These are phyloP conservation scores for Ploettnerulaceae sp. DNA, from an alignment of 2,329 filamentous ascomycete genomes.

Conservation along the genomic window DNA sequence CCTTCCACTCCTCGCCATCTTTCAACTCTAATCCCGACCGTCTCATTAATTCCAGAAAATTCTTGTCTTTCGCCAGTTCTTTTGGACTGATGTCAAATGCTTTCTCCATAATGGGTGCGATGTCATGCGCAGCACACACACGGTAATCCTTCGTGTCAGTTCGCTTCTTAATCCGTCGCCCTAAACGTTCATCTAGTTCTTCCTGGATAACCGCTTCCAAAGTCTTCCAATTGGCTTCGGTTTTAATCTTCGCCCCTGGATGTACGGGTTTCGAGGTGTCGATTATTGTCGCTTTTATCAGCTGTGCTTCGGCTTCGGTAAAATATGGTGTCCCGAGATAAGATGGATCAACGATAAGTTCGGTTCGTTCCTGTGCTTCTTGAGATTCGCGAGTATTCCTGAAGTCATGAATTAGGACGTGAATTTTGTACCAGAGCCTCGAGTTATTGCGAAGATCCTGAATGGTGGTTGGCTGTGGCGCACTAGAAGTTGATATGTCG, in stretches of 20 bases:
- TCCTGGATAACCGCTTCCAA: conserved; percentile 21
- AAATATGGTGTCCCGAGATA: conserved; percentile 17
- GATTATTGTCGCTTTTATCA: conserved; percentile 11
- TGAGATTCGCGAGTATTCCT: conserved; percentile 11
- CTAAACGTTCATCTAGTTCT: conserved; percentile 23
- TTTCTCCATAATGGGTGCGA: conserved; percentile 20
- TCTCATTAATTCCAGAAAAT: conserved; percentile 15
- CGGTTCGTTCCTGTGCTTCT: conserved; percentile 10
- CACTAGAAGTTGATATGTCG: too few species aligned
- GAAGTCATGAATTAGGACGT: conserved; percentile 17
- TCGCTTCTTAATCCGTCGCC: conserved; percentile 32
- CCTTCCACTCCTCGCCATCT: conserved; percentile 10
- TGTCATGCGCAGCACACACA: conserved; percentile 36
- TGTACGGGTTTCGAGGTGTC: not conserved
- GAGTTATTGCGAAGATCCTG: conserved; percentile 2
- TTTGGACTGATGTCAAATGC: conserved; percentile 30
- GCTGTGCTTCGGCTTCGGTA: conserved; percentile 2
- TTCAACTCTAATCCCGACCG: not conserved
- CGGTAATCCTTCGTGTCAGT: conserved; percentile 31
- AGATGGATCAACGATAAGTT: conserved; percentile 12
- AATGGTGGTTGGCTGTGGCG: too few species aligned
- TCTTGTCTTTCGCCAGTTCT: conserved; percentile 27
- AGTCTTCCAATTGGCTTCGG: conserved; percentile 14
- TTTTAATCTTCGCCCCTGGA: not conserved
- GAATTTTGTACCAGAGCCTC: conserved; percentile 15